Conservation (phyloP, 2,329 filamentous ascomycete species). For the Lasiodiplodia citricola region DNA sequence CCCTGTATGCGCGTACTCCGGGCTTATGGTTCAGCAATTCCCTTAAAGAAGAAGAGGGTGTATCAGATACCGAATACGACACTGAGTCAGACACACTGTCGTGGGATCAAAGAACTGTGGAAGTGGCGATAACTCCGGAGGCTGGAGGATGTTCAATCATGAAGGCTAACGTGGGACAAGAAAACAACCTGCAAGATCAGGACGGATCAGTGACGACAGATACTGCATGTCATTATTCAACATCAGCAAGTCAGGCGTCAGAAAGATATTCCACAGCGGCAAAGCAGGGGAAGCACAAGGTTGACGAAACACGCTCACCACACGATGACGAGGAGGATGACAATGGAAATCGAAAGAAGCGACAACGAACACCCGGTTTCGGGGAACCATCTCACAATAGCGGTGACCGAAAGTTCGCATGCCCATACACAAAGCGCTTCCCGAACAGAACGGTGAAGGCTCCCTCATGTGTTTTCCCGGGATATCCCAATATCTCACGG, state of each 20-base stretch:
- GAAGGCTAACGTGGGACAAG: not conserved
- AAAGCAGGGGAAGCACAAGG: not conserved
- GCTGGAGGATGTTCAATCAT: not conserved
- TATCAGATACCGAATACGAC: not conserved
- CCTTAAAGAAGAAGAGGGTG: not conserved
- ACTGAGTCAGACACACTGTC: not conserved
- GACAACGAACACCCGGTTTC: too few relatives aligned
- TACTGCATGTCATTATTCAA: not conserved
- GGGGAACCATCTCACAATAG: not conserved
- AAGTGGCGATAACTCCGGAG: not conserved
- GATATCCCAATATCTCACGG: not conserved
- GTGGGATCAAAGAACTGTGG: not conserved
- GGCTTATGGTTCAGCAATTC: not conserved
- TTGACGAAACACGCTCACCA: not conserved
- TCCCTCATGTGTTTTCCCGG: not conserved
- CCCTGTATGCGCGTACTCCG: not conserved
- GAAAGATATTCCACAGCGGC: not conserved
- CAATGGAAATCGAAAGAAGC: not conserved
- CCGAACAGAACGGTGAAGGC: not conserved
- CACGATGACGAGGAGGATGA: not conserved
- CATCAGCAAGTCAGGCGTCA: not conserved
- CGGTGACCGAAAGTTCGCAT: not conserved
- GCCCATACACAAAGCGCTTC: not conserved
- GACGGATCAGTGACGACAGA: not conserved
- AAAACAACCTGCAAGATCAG: not conserved